These are phyloP conservation scores for Ricinus communis DNA, from an alignment of 345 rosid genomes.

Conservation along the genomic window DNA sequence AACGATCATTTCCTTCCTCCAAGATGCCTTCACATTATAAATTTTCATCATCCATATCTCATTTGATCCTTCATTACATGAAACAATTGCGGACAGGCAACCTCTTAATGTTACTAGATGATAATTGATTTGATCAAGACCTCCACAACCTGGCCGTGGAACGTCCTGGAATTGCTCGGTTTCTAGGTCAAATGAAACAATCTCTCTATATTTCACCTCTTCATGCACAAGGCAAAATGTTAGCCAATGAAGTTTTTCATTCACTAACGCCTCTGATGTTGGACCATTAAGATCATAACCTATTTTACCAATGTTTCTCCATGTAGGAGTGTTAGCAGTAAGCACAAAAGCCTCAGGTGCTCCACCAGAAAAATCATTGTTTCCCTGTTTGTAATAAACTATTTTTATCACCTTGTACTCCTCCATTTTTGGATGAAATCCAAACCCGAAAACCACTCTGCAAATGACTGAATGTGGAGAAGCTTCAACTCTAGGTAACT, in stretches of 20 bases:
- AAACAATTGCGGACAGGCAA: constrained; percentile 7
- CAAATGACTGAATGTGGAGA: background rate
- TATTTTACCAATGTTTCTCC: constrained; percentile 18
- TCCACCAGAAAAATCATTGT: constrained; percentile 10
- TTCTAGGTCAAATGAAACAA: constrained; percentile 17
- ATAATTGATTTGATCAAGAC: background rate
- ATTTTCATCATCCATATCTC: constrained; percentile 28
- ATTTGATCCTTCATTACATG: background rate
- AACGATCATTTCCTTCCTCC: constrained; percentile 19
- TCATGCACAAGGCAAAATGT: background rate
- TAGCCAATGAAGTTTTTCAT: constrained; percentile 24
- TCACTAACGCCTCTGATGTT: constrained; percentile 20
- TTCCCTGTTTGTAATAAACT: constrained; percentile 10
- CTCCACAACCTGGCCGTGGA: background rate
- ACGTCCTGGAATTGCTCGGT: constrained; percentile 16
- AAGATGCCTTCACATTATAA: constrained; percentile 18
- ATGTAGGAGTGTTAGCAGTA: background rate
- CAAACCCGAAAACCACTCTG: constrained; percentile 24
- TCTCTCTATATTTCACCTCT: constrained; percentile 9
- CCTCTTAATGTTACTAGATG: constrained; percentile 16
- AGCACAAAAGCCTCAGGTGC: constrained; percentile 22
- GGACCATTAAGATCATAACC: constrained; percentile 12
- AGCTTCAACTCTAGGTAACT: constrained; percentile 11
- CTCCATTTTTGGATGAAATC: constrained; percentile 13
- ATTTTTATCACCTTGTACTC: constrained; percentile 21